Evolutionary conservation across 2,329 filamentous ascomycete genomes (phyloP), one percentile per base, ranked within the genome.

Genomic region (Scleromitrula shiraiana): DNA sequence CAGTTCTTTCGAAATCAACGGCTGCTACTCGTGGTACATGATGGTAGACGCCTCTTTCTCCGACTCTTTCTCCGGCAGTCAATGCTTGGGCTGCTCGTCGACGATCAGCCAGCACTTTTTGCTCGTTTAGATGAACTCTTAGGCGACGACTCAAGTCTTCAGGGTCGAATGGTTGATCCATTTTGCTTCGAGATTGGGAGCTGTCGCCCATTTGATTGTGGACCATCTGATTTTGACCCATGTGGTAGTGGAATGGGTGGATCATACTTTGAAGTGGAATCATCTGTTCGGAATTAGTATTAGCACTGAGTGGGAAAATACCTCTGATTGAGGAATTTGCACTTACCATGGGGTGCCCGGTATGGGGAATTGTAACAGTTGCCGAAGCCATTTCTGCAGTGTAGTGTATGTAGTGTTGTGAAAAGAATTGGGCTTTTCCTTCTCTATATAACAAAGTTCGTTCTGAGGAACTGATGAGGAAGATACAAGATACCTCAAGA

Each of bases 11-110:
- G 56, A 80, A 81, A 49, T 79, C 75, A 10, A 69, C 59, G 1
- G 77, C 76, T 0, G 77, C 77, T 29, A 74, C 68, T 44, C 69
- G 67, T 12, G 78, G 78, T 2, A 78, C 63, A 55, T 80, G 73
- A 29, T 67, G 73, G 53, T 77, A 73, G 5, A 58, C 54, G 14
- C 37, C 54, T 39, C 50, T 46, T 26, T 52, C 35, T 43, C 48
- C 41, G 42, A 54, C 54, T 39, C 50, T 46, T 26, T 52, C 35
- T 43, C 48, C 41, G 42, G 54, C 47, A 24, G 46, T 32, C 10
- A 29, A 30, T 48, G 39, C 56, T 46, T 53, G 50, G 19, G 52
- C 49, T 17, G 54, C 47, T 8, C 53, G 53, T 38, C 55, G 55
- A 26, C 46, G 49, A 24, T 58, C 50, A 4, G 68, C 64, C 10